Evolutionary conservation across 177 flowering plant genomes (phyloP).

Genomic region (Tripterygium wilfordii): DNA sequence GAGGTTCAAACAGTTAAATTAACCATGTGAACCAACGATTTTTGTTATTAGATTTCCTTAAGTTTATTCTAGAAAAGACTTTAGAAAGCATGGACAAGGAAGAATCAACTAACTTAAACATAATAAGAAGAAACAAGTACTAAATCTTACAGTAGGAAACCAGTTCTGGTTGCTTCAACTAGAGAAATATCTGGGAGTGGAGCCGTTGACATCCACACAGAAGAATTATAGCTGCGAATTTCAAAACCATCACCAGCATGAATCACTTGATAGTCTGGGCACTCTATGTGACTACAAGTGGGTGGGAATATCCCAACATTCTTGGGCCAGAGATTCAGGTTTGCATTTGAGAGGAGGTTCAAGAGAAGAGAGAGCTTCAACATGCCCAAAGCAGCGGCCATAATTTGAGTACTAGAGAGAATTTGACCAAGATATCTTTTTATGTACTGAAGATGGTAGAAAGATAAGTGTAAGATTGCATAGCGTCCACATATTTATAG

Average conservation of each 20-base stretch:
- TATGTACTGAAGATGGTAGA: too few relatives aligned
- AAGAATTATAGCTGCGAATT: constrained; percentile 63
- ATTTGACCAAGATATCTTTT: too few relatives aligned
- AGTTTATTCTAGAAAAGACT: too few relatives aligned
- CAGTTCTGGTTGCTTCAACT: constrained; percentile 59
- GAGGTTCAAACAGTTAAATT: too few relatives aligned
- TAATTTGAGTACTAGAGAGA: not conserved
- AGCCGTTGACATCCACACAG: constrained; percentile 68
- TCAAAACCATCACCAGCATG: constrained; percentile 60
- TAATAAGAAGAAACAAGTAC: not conserved
- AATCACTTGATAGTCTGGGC: constrained; percentile 56
- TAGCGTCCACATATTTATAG: too few relatives aligned
- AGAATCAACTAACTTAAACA: not conserved
- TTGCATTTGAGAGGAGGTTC: constrained; percentile 14
- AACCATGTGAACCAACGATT: too few relatives aligned
- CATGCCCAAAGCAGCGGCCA: constrained; percentile 9
- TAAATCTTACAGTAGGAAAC: constrained; percentile 56
- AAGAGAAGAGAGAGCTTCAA: constrained; percentile 20
- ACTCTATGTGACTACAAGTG: constrained; percentile 73
- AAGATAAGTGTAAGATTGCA: too few relatives aligned
- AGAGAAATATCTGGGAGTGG: constrained; percentile 70
- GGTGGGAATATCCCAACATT: constrained; percentile 26
- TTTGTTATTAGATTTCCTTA: too few relatives aligned
- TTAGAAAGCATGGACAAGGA: constrained; percentile 1
- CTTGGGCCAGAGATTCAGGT: constrained; percentile 4